phyloP scores from a whole-genome alignment of 2,329 filamentous ascomycete species.

The Cryoendolithus antarcticus region DNA sequence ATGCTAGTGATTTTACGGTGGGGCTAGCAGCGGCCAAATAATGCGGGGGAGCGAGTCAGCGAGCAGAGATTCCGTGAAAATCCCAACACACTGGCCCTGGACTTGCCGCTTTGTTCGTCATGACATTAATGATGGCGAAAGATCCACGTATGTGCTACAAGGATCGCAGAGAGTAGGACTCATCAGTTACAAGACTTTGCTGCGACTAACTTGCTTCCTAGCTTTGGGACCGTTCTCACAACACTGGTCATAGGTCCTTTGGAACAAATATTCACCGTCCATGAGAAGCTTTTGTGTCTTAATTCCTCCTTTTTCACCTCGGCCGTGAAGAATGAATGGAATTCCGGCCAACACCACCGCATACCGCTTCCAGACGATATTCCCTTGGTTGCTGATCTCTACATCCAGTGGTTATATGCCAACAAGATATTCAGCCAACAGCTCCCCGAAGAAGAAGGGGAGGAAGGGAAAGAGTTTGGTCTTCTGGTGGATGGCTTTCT shows the following conservation, averaged over 20 bases:
- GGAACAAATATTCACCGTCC: not conserved
- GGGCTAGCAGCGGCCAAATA: too few relatives aligned
- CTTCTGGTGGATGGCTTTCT: constrained; percentile 3
- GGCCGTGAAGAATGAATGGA: constrained; percentile 7
- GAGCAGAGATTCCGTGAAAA: too few relatives aligned
- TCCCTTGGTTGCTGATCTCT: constrained; percentile 3
- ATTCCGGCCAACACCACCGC: constrained; percentile 1
- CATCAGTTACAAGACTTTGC: too few relatives aligned
- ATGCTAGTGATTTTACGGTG: too few relatives aligned
- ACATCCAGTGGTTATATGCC: constrained; percentile 7
- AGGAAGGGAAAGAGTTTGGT: constrained; percentile 1
- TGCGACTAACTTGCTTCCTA: too few relatives aligned
- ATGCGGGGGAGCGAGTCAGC: too few relatives aligned
- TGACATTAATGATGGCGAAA: too few relatives aligned
- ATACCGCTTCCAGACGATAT: constrained; percentile 7
- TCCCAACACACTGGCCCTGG: too few relatives aligned
- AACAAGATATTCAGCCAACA: not conserved
- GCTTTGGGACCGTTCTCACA: not conserved
- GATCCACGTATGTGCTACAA: too few relatives aligned
- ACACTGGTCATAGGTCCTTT: not conserved
- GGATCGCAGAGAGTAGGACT: too few relatives aligned
- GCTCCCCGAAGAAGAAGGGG: not conserved
- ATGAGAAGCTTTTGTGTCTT: constrained; percentile 1
- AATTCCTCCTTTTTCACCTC: constrained; percentile 7
- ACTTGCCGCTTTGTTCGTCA: too few relatives aligned